Conservation (phyloP, 345 rosid genomes). For the Arabidopsis suecica region DNA sequence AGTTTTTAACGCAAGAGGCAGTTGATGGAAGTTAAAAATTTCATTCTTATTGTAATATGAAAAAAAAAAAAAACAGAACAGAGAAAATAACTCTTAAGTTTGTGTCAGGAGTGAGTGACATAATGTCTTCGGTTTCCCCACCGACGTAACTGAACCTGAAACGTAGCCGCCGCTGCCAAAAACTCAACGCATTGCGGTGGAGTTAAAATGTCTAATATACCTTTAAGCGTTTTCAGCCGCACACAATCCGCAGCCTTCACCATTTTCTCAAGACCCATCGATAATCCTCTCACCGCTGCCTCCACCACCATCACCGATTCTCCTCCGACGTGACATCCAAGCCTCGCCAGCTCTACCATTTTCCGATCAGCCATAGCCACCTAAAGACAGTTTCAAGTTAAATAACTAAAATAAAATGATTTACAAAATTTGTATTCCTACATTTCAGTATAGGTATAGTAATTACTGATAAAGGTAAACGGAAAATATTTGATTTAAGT, state of each 20-base stretch:
- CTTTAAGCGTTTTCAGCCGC: constrained; percentile 75
- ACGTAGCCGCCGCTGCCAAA: constrained; percentile 55
- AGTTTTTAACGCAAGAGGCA: neutral
- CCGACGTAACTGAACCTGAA: constrained; percentile 64
- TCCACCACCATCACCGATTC: constrained; percentile 47
- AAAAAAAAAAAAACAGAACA: neutral
- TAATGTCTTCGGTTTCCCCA: constrained; percentile 48
- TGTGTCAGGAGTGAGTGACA: constrained; percentile 38
- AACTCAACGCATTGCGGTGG: constrained; percentile 68
- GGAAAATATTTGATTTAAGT: no score
- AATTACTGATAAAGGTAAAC: no score
- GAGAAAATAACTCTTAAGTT: constrained; percentile 9
- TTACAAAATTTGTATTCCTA: no score
- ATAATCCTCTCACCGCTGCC: constrained; percentile 55
- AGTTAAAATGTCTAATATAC: constrained; percentile 66
- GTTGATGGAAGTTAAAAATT: neutral
- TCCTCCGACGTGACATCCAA: constrained; percentile 41
- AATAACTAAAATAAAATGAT: neutral
- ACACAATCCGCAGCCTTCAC: constrained; percentile 87
- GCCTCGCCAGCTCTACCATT: constrained; percentile 65
- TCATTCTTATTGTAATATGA: neutral
- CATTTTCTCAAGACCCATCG: constrained; percentile 61
- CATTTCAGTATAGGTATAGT: no score
- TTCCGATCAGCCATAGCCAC: constrained; percentile 68
- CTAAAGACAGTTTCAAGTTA: constrained; percentile 4